Percentiles rank a stretch among this genome's conserved stretches.
Evolutionary conservation across 2,329 filamentous ascomycete species (phyloP).

Genomic region (Trichoderma simmonsii): DNA sequence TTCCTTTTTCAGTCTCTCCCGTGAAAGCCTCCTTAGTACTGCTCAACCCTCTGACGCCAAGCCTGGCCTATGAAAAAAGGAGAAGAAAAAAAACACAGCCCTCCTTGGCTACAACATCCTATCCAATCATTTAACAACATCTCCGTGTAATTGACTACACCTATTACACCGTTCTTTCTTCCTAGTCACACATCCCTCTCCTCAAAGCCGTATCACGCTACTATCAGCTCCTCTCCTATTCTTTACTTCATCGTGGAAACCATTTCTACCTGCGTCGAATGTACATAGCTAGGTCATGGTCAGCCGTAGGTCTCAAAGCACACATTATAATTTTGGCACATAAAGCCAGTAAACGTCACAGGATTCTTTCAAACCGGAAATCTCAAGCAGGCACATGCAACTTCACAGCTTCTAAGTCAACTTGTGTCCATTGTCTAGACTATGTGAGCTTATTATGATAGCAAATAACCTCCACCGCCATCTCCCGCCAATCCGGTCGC

Average conservation of each 20-base stretch:
- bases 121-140: background rate
- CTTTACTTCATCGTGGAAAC: background rate
- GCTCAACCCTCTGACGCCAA: background rate
- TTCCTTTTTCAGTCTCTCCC: background rate
- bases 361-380: background rate
- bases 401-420: background rate
- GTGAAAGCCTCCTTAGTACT: background rate
- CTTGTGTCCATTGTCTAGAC: slow-evolving; percentile 5
- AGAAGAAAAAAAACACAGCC: background rate
- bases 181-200: background rate
- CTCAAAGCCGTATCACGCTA: background rate
- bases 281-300: background rate
- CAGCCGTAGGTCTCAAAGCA: background rate
- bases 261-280: background rate
- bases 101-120: background rate
- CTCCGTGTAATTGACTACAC: background rate
- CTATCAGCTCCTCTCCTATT: background rate
- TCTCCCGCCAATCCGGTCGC: slow-evolving; percentile 35
- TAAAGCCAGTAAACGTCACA: background rate
- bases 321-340: background rate
- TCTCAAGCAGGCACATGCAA: background rate
- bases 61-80: background rate
- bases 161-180: background rate
- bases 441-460: background rate
- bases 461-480: slow-evolving; percentile 34